Percentiles rank a stretch among this genome's conserved stretches.
Evolutionary conservation across 495 filamentous ascomycete genomes (phyloP).

Genomic region (Halenospora varia): DNA sequence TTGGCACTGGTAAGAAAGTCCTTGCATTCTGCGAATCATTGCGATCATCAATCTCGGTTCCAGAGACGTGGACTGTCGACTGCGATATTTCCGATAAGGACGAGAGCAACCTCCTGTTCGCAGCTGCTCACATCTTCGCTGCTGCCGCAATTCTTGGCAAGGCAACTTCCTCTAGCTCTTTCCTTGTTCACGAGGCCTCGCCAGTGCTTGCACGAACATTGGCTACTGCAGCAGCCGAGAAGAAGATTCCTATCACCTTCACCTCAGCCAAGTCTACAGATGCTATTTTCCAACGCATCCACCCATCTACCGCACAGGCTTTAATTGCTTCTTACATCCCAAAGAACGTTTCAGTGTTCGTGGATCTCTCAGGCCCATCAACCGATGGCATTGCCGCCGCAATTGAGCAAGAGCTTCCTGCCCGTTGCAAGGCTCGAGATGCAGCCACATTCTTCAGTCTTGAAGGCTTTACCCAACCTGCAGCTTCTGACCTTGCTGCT

Average conservation of each 20-base stretch:
- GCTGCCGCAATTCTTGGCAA: neutral
- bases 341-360: neutral
- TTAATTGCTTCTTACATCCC: constrained; percentile 1
- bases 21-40: neutral
- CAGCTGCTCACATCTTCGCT: neutral
- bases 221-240: neutral
- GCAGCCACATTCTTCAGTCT: neutral
- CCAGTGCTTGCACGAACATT: neutral
- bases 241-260: neutral
- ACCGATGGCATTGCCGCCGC: neutral
- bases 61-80: neutral
- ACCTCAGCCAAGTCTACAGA: neutral
- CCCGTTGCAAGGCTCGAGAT: neutral
- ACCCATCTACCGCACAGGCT: neutral
- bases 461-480: neutral
- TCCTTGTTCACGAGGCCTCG: neutral
- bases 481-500: neutral
- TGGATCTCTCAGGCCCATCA: neutral
- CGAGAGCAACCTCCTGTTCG: neutral
- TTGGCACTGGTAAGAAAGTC: neutral
- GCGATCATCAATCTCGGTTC: constrained; percentile 1
- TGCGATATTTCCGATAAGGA: neutral
- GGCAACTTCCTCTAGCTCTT: neutral
- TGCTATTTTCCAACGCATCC: neutral
- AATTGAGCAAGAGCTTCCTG: constrained; percentile 2